Evolutionary conservation across 164 flowering plant species (phyloP).

Genomic region (Litsea cubeba): DNA sequence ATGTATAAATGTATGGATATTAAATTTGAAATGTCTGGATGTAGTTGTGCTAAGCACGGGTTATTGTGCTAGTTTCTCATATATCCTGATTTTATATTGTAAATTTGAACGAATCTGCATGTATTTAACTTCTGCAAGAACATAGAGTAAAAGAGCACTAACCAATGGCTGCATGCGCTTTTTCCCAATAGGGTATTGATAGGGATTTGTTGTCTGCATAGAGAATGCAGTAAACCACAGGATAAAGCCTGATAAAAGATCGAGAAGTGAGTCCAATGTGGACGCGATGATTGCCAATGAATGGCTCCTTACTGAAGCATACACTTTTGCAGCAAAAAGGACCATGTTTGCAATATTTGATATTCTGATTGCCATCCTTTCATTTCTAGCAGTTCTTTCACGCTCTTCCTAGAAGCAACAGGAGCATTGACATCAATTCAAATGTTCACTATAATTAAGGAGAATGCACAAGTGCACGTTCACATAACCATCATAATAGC

Average conservation of each 20-base stretch:
- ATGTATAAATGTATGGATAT: no score
- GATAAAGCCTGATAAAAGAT: constrained; percentile 85
- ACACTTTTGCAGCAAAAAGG: constrained; percentile 84
- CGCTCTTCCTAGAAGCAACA: constrained; percentile 59
- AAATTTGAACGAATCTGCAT: no score
- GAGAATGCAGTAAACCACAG: constrained; percentile 92
- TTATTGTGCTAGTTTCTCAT: no score
- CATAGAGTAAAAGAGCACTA: constrained; percentile 14
- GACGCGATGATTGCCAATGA: constrained; percentile 89
- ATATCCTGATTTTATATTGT: no score
- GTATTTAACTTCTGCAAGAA: no score
- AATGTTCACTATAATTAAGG: background rate
- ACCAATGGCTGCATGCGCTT: constrained; percentile 94
- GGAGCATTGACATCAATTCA: constrained; percentile 6
- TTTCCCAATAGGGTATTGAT: constrained; percentile 91
- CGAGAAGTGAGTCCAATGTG: constrained; percentile 86
- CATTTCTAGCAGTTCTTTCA: constrained; percentile 71
- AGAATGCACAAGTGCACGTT: background rate
- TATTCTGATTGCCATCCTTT: constrained; percentile 71
- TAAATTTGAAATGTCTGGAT: no score
- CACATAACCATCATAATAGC: background rate
- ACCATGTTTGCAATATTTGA: constrained; percentile 86
- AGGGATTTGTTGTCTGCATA: constrained; percentile 83
- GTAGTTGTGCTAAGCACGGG: no score
- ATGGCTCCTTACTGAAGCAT: constrained; percentile 74